A percentile compares a stretch with the other conserved stretches of the same genome.
These are phyloP conservation scores for Tricholomella constricta DNA, from an alignment of 768 basidiomycete genomes.

Conservation along the genomic window DNA sequence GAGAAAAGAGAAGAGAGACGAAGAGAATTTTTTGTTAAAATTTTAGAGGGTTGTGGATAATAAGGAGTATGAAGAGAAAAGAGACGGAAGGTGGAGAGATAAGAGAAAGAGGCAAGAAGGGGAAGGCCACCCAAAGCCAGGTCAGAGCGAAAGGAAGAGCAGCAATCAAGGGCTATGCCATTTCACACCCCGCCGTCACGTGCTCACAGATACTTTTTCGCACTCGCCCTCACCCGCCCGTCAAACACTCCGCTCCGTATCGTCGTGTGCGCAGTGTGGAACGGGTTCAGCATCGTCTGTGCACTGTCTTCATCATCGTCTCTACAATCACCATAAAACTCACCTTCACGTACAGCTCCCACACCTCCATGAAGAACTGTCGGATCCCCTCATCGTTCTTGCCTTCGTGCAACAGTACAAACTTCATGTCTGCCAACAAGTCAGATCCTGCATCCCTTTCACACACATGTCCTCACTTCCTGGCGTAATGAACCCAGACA, in stretches of 20 bases:
- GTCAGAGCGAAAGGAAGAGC: slow-evolving; percentile 35
- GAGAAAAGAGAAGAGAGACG: slow-evolving; percentile 12
- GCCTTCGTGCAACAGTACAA: slow-evolving; percentile 89
- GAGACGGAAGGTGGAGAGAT: slow-evolving; percentile 30
- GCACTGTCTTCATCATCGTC: slow-evolving; percentile 9
- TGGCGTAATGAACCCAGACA: slow-evolving; percentile 94
- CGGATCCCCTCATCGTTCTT: slow-evolving; percentile 98
- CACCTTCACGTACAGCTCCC: slow-evolving; percentile 98
- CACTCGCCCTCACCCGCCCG: slow-evolving; percentile 77
- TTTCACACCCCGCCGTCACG: slow-evolving; percentile 26
- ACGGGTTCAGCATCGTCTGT: slow-evolving; percentile 92
- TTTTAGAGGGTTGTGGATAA: slow-evolving; percentile 12
- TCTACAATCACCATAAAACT: slow-evolving; percentile 15
- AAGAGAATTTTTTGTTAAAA: slow-evolving; percentile 20
- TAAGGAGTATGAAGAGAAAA: slow-evolving; percentile 29
- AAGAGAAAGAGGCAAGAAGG: slow-evolving; percentile 32
- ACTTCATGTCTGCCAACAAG: slow-evolving; percentile 79
- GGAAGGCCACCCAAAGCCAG: slow-evolving; percentile 36
- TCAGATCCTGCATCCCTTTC: slow-evolving; percentile 14
- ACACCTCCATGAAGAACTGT: slow-evolving; percentile 90
- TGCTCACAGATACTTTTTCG: slow-evolving; percentile 74
- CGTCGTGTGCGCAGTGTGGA: slow-evolving; percentile 85
- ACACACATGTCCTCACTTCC: slow-evolving; percentile 67
- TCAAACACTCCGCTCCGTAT: slow-evolving; percentile 87
- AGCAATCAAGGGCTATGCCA: slow-evolving; percentile 24